These are phyloP conservation scores for Epithemia pelagica DNA, from an alignment of 108 stramenopile genomes.

Conservation along the genomic window DNA sequence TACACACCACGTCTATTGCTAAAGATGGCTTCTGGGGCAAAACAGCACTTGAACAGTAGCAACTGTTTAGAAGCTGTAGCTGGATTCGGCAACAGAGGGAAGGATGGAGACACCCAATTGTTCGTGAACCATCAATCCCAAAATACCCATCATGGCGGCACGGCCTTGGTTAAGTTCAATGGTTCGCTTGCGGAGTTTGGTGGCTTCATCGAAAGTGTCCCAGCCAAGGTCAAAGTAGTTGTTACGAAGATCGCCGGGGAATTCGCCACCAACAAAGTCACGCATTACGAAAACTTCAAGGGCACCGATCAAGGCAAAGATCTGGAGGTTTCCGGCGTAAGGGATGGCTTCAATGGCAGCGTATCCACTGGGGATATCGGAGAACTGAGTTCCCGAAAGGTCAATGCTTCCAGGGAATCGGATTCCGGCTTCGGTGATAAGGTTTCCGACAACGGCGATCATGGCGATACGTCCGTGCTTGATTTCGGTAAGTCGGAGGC, in stretches of 20 bases:
- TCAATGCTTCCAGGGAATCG: slow-evolving; percentile 57
- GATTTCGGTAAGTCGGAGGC: slow-evolving; percentile 79
- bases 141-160: slow-evolving; percentile 77
- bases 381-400: slow-evolving; percentile 41
- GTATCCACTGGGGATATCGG: slow-evolving; percentile 54
- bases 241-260: slow-evolving; percentile 77
- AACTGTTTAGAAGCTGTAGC: slow-evolving; percentile 7
- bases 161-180: slow-evolving; percentile 76
- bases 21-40: not conserved
- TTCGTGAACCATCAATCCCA: slow-evolving; percentile 78
- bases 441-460: slow-evolving; percentile 81
- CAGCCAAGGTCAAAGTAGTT: slow-evolving; percentile 59
- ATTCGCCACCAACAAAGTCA: slow-evolving; percentile 58
- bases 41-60: not conserved
- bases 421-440: slow-evolving; percentile 60
- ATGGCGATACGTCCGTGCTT: slow-evolving; percentile 85
- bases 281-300: slow-evolving; percentile 63
- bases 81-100: slow-evolving; percentile 20
- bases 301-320: slow-evolving; percentile 62
- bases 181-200: slow-evolving; percentile 41
- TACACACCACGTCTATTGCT: not conserved
- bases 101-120: slow-evolving; percentile 56
- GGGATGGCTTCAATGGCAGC: slow-evolving; percentile 41
- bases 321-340: slow-evolving; percentile 42
- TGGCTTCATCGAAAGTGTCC: slow-evolving; percentile 48